Base-by-base conservation (phyloP, 2,329 filamentous ascomycete genomes). In the Furcasterigmium sp. region DNA sequence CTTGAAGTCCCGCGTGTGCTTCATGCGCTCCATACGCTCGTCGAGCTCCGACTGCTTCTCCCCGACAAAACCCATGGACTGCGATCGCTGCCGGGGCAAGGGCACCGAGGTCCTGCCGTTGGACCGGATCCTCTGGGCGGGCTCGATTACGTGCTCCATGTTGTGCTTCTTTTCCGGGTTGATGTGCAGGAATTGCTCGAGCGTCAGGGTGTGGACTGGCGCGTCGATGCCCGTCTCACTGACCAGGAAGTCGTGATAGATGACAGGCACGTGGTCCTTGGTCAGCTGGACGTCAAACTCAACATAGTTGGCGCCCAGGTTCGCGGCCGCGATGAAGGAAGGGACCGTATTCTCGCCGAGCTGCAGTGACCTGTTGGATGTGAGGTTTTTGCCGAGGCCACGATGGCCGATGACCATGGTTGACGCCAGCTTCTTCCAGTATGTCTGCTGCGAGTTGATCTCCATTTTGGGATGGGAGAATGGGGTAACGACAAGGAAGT, bases 221-320 rank as follows among this genome's bases (percentile, higher is more conserved):
- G 93, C 93, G 58, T 98, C 93, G 42, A 96, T 93, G 9, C 94
- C 93, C 0, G 93, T 97, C 66, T 98, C 93, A 59, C 90, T 95
- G 61, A 98, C 93, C 13, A 97, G 74, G 58, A 98, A 98, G 63
- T 98, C 93, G 60, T 98, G 93, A 60, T 98, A 98, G 56, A 98
- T 95, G 51, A 98, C 91, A 0, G 93, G 93, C 2, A 98, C 90
- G 56, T 94, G 90, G 59, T 98, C 93, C 59, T 98, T 98, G n/a
- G 93, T 98, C 30, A 98, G 72, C 61, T 98, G 93, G 1, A 98
- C 93, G 60, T 98, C 93, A 56, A 86, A 84, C 53, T 84, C 80
- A 37, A 85, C 80, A 53, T 84, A 85, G 44, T 84, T 77, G 3
- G 81, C 93, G 8, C 93, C 93, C 41, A 98, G 67, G 53, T 96